Conservation (phyloP, 805 yeast genomes). For the Spathaspora sp. region DNA sequence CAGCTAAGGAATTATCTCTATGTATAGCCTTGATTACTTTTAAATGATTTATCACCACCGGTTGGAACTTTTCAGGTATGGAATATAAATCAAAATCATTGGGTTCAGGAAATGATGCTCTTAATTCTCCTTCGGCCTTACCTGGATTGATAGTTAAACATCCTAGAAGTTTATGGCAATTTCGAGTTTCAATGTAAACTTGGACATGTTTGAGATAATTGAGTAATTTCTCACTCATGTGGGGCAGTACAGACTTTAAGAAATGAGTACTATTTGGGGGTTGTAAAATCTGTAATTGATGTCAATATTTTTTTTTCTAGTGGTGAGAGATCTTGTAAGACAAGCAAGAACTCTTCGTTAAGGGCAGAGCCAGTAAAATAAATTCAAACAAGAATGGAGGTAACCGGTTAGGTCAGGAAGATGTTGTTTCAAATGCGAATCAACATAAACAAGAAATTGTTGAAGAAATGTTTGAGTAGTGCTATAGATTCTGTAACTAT, state of each 20-base stretch:
- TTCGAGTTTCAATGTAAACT: slow-evolving; percentile 15
- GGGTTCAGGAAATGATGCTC: slow-evolving; percentile 33
- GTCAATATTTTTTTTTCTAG: not conserved
- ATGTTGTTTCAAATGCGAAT: too few relatives aligned
- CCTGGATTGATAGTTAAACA: slow-evolving; percentile 36
- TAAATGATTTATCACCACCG: slow-evolving; percentile 29
- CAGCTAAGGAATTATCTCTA: slow-evolving; percentile 27
- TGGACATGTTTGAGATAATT: slow-evolving; percentile 16
- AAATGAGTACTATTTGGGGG: not conserved
- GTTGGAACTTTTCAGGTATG: slow-evolving; percentile 34
- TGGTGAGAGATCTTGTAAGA: too few relatives aligned
- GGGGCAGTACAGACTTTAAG: not conserved
- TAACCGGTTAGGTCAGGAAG: too few relatives aligned
- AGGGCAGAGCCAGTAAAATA: too few relatives aligned
- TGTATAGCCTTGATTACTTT: slow-evolving; percentile 33
- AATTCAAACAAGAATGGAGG: too few relatives aligned
- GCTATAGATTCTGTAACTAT: too few relatives aligned
- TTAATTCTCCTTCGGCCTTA: slow-evolving; percentile 21
- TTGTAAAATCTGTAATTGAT: not conserved
- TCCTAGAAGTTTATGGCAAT: slow-evolving; percentile 14
- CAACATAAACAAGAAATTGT: too few relatives aligned
- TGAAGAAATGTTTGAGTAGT: too few relatives aligned
- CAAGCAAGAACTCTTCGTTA: too few relatives aligned
- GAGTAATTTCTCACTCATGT: not conserved
- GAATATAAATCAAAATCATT: slow-evolving; percentile 37